Evolutionary conservation across 2,329 filamentous ascomycete species (phyloP), one percentile per base, ranked within the genome.

Genomic region (Pseudopithomyces chartarum): DNA sequence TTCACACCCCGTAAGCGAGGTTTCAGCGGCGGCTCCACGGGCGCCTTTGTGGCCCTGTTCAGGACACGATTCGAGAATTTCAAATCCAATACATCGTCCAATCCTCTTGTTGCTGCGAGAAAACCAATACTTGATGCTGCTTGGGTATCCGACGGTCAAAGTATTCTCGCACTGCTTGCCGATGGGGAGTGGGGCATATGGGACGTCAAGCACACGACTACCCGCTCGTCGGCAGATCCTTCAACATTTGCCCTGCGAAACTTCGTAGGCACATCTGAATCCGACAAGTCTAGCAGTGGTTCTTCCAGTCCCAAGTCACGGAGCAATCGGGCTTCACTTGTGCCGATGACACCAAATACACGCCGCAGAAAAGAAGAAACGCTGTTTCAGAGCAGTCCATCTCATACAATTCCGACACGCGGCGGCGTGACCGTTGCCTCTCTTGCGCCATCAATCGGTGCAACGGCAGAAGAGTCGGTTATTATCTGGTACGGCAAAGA

Each of bases 171-270:
- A 5, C 65, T 84, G 10, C 70, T 82, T 7, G 73, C 77, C 52
- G 81, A 82, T 61, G 81, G 81, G 10, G 78, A 82, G 66, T 84
- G 81, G 81, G 81, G 81, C 12, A 71, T 83, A n/a, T 83, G 81
- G 81, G 79, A 81, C 59, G 61, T 79, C 32, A 75, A 77, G 33
- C 66, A 68, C 12, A 66, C 69, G 29, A 71, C 70, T 8, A 71
- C 73, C n/a, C 71, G 57, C 29, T 64, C 67, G 8, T 66, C 67
- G 22, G 53, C 65, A 43, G 65, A 71, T 46, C 67, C 69, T 17
- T 67, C 70, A 12, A 61, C 64, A 2, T 78, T 77, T 54, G 71
- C 71, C 26, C 47, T 56, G 15, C 38, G 45, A 19, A 38, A 43
- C 20, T 77, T 68, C 56, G 65, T 77, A 39, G 70, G 66, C 43